Conservation (phyloP, 441 rosid species). For the Euphorbia schlechtendalii region DNA sequence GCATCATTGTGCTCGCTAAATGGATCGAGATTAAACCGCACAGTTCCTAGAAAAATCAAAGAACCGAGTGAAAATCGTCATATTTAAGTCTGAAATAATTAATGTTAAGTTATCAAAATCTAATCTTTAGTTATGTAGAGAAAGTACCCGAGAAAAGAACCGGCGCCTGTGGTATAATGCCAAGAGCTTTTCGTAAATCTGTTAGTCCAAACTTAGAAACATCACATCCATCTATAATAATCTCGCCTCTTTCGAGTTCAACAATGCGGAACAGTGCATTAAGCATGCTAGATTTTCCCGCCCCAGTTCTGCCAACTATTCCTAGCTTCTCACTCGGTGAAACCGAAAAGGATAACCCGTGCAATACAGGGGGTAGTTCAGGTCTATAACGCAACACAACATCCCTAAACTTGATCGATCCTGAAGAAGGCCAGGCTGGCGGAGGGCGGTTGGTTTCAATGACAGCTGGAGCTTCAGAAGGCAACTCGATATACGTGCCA, state of each 20-base stretch:
- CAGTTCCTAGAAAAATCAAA: slow-evolving; percentile 71
- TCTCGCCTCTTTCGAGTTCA: slow-evolving; percentile 76
- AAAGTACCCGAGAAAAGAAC: slow-evolving; percentile 92
- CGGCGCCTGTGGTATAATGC: slow-evolving; percentile 94
- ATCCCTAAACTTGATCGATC: slow-evolving; percentile 66
- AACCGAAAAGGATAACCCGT: slow-evolving; percentile 64
- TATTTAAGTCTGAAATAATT: too few species aligned
- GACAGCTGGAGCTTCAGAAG: slow-evolving; percentile 74
- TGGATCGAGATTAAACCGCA: slow-evolving; percentile 90
- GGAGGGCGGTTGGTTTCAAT: slow-evolving; percentile 60
- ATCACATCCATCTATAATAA: slow-evolving; percentile 65
- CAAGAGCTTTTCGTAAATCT: slow-evolving; percentile 65
- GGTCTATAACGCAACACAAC: slow-evolving; percentile 77
- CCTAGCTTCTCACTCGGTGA: slow-evolving; percentile 85
- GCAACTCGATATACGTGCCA: slow-evolving; percentile 74
- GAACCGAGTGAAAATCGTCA: too few species aligned
- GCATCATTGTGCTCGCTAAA: slow-evolving; percentile 84
- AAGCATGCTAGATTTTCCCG: slow-evolving; percentile 93
- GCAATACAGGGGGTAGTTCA: slow-evolving; percentile 89
- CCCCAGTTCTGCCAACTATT: slow-evolving; percentile 97
- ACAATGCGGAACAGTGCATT: slow-evolving; percentile 90
- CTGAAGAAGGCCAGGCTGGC: slow-evolving; percentile 77
- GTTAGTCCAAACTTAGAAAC: slow-evolving; percentile 65
- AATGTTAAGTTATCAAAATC: too few species aligned
- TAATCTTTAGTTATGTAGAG: neutral